Conservation (phyloP, 495 filamentous ascomycete species). For the Wilcoxina mikolae region DNA sequence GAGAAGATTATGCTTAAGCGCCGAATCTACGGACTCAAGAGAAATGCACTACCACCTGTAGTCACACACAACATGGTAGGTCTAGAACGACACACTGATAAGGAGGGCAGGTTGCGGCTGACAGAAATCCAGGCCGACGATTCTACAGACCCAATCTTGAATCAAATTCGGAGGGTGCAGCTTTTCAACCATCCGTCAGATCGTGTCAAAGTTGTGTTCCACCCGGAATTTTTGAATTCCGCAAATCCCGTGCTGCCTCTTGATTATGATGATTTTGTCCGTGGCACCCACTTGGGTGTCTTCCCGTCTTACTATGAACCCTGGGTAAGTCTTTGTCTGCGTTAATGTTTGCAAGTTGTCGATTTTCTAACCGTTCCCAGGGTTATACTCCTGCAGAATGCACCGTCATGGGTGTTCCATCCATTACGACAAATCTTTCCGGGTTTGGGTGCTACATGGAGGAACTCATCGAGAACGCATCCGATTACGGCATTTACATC, state of each 20-base stretch:
- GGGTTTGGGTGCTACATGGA: constrained; percentile 99
- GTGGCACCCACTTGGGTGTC: constrained; percentile 85
- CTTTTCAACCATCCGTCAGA: constrained; percentile 92
- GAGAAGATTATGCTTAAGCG: constrained; percentile 88
- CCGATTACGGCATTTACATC: constrained; percentile 97
- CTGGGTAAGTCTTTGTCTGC: constrained; percentile 40
- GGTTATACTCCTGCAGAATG: constrained; percentile 97
- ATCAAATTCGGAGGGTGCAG: constrained; percentile 89
- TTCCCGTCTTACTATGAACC: constrained; percentile 98
- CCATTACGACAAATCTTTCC: constrained; percentile 94
- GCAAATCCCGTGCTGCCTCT: constrained; percentile 88
- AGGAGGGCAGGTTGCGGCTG: not conserved
- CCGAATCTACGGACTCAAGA: constrained; percentile 89
- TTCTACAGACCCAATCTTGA: constrained; percentile 79
- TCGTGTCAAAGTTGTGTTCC: constrained; percentile 94
- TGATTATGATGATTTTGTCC: constrained; percentile 97
- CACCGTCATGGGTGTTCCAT: constrained; percentile 97
- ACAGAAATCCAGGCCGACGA: constrained; percentile 49
- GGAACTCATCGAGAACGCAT: constrained; percentile 93
- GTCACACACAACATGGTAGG: constrained; percentile 94
- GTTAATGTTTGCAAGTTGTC: not conserved
- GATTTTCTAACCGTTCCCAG: constrained; percentile 7
- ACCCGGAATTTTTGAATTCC: constrained; percentile 92
- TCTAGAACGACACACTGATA: not conserved
- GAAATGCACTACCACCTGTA: constrained; percentile 74